Base-by-base conservation (phyloP, 768 basidiomycete species). In the Gyrodon lividus region DNA sequence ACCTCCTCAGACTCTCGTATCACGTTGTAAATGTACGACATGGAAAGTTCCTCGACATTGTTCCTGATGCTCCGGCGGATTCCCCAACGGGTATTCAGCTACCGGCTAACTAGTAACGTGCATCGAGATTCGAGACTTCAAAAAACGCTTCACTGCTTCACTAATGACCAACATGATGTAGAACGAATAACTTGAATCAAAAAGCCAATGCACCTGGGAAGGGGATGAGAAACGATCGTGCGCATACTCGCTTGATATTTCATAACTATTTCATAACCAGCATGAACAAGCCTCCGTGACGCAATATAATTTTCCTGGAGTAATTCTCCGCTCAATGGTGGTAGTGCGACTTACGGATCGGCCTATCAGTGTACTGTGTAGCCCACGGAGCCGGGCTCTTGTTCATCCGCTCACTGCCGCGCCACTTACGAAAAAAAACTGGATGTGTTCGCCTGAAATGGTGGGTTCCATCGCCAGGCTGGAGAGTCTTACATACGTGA, bases 401-500 rank as follows among this genome's bases (percentile, higher is more conserved):
- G 52, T 46, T 49, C 48, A 37, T 19, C 55, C 61, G 46, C 28
- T 58, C 59, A 64, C 61, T 66, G 61, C 63, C 59, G 63, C 63
- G 62, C 63, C 63, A 67, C 63, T 65, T 65, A 65, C 63, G 63
- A 61, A 43, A 66, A 43, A 31, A 44, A 52, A 48, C 55, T 46
- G 53, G 42, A 51, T 54, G 50, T 64, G 64, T 42, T 52, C 61
- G 54, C 49, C 51, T 51, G 39, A 26, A 57, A 46, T 48, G 46
- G 43, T 57, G 45, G 46, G 35, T 20, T 51, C 55, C 57, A 57
- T 45, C 31, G 35, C 40, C 55, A 54, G n/a, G 50, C 47, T 52
- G 57, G 59, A 46, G 50, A 35, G 52, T 54, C 59, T 57, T 57
- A 57, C 65, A 61, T 56, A 67, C 59, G 43, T 51, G 54, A 50